phyloP scores from a whole-genome alignment of 2,329 filamentous ascomycete genomes.

The Scortechinia acanthostroma region DNA sequence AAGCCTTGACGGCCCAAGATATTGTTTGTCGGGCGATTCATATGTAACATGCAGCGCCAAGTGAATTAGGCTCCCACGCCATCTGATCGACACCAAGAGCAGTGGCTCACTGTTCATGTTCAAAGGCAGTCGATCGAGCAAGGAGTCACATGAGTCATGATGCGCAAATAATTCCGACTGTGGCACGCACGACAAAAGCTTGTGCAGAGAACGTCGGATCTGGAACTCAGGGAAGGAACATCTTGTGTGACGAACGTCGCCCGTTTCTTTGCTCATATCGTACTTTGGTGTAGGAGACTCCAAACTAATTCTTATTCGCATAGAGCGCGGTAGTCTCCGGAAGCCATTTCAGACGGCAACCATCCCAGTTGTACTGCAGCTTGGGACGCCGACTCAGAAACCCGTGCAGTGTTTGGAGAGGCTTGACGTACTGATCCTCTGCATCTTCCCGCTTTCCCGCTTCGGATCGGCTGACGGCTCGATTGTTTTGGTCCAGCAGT shows the following conservation, averaged over 20 bases:
- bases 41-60: too few species aligned
- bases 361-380: conserved; percentile 8
- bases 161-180: too few species aligned
- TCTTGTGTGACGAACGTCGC: conserved; percentile 7
- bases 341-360: conserved; percentile 7
- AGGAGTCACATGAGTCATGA: too few species aligned
- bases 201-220: too few species aligned
- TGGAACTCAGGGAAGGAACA: too few species aligned
- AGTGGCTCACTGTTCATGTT: too few species aligned
- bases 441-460: conserved; percentile 9
- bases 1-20: too few species aligned
- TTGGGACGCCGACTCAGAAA: conserved; percentile 12
- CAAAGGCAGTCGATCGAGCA: too few species aligned
- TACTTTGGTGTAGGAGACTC: conserved; percentile 8
- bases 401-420: conserved; percentile 9
- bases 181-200: too few species aligned
- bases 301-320: conserved; percentile 12
- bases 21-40: too few species aligned
- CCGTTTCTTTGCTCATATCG: conserved; percentile 9
- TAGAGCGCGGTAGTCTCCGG: conserved; percentile 9
- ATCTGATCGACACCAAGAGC: too few species aligned
- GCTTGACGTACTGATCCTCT: conserved; percentile 7
- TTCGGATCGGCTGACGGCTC: conserved; percentile 8
- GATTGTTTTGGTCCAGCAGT: conserved; percentile 9
- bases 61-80: too few species aligned